Base-by-base conservation (phyloP, 1,284 basidiomycete species). In the Jaminaea rosea region DNA sequence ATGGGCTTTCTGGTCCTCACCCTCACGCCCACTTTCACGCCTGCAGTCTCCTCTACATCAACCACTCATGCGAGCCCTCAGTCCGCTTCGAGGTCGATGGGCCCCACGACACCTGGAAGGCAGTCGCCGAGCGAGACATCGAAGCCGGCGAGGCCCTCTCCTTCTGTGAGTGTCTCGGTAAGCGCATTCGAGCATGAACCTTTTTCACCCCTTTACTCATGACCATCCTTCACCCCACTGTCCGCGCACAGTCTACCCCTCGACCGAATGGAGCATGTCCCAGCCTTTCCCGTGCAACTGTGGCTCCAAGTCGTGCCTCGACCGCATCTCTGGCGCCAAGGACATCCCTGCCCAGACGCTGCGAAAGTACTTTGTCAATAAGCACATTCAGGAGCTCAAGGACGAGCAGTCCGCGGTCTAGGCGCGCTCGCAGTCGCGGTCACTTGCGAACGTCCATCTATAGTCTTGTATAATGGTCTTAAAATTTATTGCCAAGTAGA, bases 241-340 rank as follows among this genome's bases (percentile, higher is more conserved):
- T 24, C 26, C 24, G 6, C 21, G 11, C 4, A 17, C 50, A 68
- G 66, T 72, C 59, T 72, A 72, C 47, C 69, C 69, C 21, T 60
- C 56, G 17, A 70, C 69, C 7, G 69, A 72, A 47, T 72, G 67
- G 67, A 28, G 56, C 37, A 72, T 72, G 69, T 48, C 57, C 39
- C 69, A 72, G 50, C 69, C 69, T 0, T 72, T 72, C 50, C 53
- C 59, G 11, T 72, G 69, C 54, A 51, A 53, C 19, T 72, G 69
- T 52, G 55, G 44, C 32, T 24, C 55, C 27, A 19, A 26, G 11
- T 44, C 34, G 10, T 71, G 69, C 27, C 55, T 71, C 15, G 58
- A 59, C 24, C 46, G 47, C 7, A 69, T 71, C 44, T 46, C 56
- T 11, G 69, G 69, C 41, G 69, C 69, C 3, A 50, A 58, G 26